Evolutionary conservation across 306 rosid species (phyloP).

Genomic region (Pyrus communis): DNA sequence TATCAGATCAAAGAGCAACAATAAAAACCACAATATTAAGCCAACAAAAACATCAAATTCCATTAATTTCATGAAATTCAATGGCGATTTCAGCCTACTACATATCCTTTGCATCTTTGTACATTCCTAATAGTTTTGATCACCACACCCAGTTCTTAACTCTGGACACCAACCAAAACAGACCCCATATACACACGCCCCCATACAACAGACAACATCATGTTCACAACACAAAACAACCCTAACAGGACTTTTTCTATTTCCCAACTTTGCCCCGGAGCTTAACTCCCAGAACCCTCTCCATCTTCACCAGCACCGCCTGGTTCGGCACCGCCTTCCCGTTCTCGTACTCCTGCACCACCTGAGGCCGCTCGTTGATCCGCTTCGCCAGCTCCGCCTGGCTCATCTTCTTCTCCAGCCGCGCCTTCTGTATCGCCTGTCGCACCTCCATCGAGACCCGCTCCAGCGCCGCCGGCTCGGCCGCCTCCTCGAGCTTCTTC

Average conservation of each 20-base stretch:
- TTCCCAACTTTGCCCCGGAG: conserved; percentile 71
- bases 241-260: conserved; percentile 4
- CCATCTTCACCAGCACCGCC: conserved; percentile 69
- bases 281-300: conserved; percentile 58
- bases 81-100: background rate
- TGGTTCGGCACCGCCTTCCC: conserved; percentile 77
- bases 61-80: background rate
- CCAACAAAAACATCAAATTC: background rate
- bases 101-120: background rate
- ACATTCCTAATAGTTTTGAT: background rate
- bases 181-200: background rate
- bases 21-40: no score
- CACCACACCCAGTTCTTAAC: background rate
- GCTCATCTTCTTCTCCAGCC: conserved; percentile 72
- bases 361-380: conserved; percentile 71
- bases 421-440: conserved; percentile 65
- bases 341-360: conserved; percentile 81
- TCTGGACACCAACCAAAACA: background rate
- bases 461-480: conserved; percentile 61
- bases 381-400: conserved; percentile 69
- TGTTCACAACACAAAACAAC: background rate
- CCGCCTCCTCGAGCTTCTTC: conserved; percentile 66
- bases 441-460: conserved; percentile 56
- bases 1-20: no score
- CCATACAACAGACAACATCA: background rate